A percentile compares a stretch with the other conserved stretches of the same genome.
Conservation (phyloP, 2,329 filamentous ascomycete species). For the Myriosclerotinia curreyana region DNA sequence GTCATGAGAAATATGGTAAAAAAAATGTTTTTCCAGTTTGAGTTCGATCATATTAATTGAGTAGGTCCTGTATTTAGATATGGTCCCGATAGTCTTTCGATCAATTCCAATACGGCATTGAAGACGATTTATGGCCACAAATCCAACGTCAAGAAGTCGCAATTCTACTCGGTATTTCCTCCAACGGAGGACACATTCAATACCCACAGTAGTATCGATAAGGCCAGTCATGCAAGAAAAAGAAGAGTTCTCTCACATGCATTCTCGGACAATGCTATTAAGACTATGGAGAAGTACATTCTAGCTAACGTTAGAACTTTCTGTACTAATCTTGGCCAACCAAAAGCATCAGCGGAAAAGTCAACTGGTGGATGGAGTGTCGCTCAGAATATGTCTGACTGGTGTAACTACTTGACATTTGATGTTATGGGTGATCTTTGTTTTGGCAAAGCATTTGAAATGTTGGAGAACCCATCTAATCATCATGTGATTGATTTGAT, state of each 20-base stretch:
- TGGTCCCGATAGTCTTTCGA: conserved; percentile 71
- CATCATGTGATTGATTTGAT: conserved; percentile 66
- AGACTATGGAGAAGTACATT: conserved; percentile 38
- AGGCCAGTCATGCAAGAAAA: conserved; percentile 66
- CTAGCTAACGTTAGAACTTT: conserved; percentile 50
- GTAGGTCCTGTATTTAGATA: conserved; percentile 65
- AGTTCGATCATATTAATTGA: conserved; percentile 14
- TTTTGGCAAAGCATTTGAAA: conserved; percentile 51
- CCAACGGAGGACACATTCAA: conserved; percentile 63
- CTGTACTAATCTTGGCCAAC: conserved; percentile 51
- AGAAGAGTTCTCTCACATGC: conserved; percentile 62
- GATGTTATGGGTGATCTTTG: conserved; percentile 51
- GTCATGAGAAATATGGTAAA: conserved; percentile 42
- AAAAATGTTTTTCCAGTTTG: background rate
- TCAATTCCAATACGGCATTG: conserved; percentile 69
- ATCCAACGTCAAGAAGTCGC: conserved; percentile 62
- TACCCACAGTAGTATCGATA: conserved; percentile 70
- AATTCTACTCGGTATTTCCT: conserved; percentile 72
- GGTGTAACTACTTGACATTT: conserved; percentile 45
- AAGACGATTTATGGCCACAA: conserved; percentile 65
- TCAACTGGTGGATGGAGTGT: conserved; percentile 47
- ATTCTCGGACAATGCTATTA: conserved; percentile 46
- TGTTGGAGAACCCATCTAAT: conserved; percentile 52
- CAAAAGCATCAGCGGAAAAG: conserved; percentile 42
- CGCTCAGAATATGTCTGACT: conserved; percentile 57